Base-by-base conservation (phyloP, 371 early-diverging fungal species). In the Syncephalastrum contaminatum region DNA sequence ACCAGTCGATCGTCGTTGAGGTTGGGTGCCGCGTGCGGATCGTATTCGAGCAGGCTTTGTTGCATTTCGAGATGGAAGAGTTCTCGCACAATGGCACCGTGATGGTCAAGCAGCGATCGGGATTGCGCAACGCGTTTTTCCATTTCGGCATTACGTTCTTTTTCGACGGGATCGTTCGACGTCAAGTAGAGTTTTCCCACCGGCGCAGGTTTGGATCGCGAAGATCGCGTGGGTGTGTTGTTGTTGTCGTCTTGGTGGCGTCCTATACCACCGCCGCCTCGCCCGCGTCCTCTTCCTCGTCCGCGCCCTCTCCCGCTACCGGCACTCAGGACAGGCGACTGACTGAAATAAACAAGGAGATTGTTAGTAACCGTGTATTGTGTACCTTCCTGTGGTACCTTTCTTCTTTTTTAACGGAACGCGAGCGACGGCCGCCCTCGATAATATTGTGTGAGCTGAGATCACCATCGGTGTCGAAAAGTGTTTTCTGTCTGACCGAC, bases 21-120 rank as follows among this genome's bases (percentile, higher is more conserved):
- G 7, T 59, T 54, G 16, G 71, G 68, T 48, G 57, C 57, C 22
- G 66, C 62, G 43, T 63, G 58, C 6, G 84, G 82, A 48, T 82
- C 73, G 48, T 77, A 87, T 5, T 78, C 81, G 27, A 84, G 59
- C 66, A 81, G 73, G 24, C 69, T 76, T 42, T 74, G 74, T 61
- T 75, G 73, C 4, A 79, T 56, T 54, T 85, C 85, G 16, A 87
- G 60, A 45, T 84, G 82, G 43, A 77, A 84, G 16, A 85, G 53
- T 58, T 87, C 83, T n/a, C 81, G 74, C 8, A 76, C 71, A n/a
- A 70, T 57, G 24, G 64, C 66, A 51, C 81, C 78, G 51, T 85
- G 83, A 18, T 67, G 66, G 21, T 77, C 69, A 43, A 77, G 60
- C 13, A 83, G 64, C n/a, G 51, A 49, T 36, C 75, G 73, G 41